Evolutionary conservation across 2,329 filamentous ascomycete genomes (phyloP).

Genomic region (Xylaria sp.): DNA sequence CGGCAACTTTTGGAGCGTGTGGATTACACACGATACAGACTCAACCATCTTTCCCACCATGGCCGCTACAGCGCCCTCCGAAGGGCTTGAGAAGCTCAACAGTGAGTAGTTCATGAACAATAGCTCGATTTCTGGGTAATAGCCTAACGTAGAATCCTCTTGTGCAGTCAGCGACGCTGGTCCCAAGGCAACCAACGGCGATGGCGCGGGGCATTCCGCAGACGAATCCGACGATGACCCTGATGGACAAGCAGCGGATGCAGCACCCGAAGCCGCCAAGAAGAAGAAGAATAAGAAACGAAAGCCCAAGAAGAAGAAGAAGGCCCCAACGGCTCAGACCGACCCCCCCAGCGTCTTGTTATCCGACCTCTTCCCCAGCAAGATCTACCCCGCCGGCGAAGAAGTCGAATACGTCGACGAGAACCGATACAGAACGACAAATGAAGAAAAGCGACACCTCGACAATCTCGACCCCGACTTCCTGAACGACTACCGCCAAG

Average conservation of each 20-base stretch:
- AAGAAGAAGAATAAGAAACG: conserved; percentile 89
- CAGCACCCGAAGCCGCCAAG: conserved; percentile 46
- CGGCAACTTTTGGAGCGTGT: neutral
- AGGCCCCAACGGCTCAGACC: conserved; percentile 72
- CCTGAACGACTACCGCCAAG: conserved; percentile 80
- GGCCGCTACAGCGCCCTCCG: conserved; percentile 48
- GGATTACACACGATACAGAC: neutral
- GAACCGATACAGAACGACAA: conserved; percentile 79
- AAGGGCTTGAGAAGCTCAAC: conserved; percentile 50
- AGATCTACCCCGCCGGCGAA: conserved; percentile 77
- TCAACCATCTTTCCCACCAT: conserved; percentile 38
- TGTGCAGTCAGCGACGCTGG: conserved; percentile 33
- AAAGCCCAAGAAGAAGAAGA: conserved; percentile 74
- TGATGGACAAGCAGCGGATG: conserved; percentile 47
- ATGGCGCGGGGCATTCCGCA: conserved; percentile 49
- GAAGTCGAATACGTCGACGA: conserved; percentile 79
- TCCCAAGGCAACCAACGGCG: conserved; percentile 21
- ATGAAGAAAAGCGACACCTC: conserved; percentile 82
- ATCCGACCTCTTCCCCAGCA: conserved; percentile 74
- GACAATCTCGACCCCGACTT: conserved; percentile 83
- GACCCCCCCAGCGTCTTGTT: conserved; percentile 76
- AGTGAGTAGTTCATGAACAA: conserved; percentile 39
- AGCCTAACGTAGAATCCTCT: conserved; percentile 45
- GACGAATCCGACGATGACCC: conserved; percentile 62
- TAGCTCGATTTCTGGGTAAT: conserved; percentile 47